Evolutionary conservation across 2,329 filamentous ascomycete species (phyloP).

Genomic region (Waltergamsia citrina): DNA sequence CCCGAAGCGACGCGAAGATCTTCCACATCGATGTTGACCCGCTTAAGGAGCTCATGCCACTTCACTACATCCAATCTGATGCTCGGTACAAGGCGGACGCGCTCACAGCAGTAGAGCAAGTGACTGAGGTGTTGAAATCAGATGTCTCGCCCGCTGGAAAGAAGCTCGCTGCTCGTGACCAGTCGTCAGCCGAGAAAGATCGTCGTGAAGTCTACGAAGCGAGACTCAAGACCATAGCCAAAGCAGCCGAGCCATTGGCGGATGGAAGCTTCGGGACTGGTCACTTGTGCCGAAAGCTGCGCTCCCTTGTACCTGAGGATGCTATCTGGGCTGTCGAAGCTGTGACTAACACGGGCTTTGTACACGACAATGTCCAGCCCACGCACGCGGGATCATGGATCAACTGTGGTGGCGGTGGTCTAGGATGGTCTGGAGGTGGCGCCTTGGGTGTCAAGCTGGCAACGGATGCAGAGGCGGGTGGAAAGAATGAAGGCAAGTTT

Average conservation of each 20-base stretch:
- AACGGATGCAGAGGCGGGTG: slow-evolving; percentile 24
- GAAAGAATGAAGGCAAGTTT: slow-evolving; percentile 37
- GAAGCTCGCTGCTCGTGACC: slow-evolving; percentile 18
- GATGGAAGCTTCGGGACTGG: slow-evolving; percentile 39
- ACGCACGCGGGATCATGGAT: slow-evolving; percentile 61
- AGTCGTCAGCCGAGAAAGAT: slow-evolving; percentile 19
- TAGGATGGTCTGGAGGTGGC: slow-evolving; percentile 70
- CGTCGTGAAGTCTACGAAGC: slow-evolving; percentile 49
- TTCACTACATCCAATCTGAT: slow-evolving; percentile 62
- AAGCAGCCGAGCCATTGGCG: slow-evolving; percentile 44
- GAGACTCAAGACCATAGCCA: slow-evolving; percentile 49
- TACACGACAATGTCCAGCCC: slow-evolving; percentile 60
- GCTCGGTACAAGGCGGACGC: slow-evolving; percentile 59
- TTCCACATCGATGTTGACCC: slow-evolving; percentile 59
- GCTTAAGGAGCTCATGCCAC: slow-evolving; percentile 61
- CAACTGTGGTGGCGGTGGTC: slow-evolving; percentile 67
- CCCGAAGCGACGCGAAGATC: slow-evolving; percentile 40
- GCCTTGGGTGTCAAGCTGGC: slow-evolving; percentile 68
- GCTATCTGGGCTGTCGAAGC: slow-evolving; percentile 69
- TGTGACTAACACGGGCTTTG: slow-evolving; percentile 56
- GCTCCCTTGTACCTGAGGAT: slow-evolving; percentile 17
- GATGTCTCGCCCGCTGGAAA: neutral
- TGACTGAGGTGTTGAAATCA: slow-evolving; percentile 47
- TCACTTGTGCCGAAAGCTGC: slow-evolving; percentile 12
- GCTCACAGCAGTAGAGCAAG: slow-evolving; percentile 55